Conservation (phyloP, 768 basidiomycete genomes). For the Serendipita indica region DNA sequence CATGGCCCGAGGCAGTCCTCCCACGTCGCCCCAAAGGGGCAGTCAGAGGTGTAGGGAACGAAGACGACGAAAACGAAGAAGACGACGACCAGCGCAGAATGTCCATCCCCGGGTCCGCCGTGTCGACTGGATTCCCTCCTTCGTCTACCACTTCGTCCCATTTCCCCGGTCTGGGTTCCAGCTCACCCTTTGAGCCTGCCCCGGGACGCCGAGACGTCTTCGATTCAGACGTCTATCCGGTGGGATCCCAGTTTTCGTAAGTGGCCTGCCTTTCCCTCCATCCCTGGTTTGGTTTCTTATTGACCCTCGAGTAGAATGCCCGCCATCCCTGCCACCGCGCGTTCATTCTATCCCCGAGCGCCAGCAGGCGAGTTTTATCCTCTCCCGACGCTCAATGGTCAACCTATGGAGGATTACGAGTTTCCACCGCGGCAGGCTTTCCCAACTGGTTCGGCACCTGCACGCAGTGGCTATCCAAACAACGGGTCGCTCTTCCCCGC, state of each 20-base stretch:
- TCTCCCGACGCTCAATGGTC: neutral
- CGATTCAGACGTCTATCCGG: constrained; percentile 2
- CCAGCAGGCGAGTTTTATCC: constrained; percentile 3
- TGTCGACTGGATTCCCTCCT: constrained; percentile 1
- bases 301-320: neutral
- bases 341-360: neutral
- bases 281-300: neutral
- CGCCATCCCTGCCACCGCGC: neutral
- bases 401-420: constrained; percentile 5
- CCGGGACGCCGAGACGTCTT: neutral
- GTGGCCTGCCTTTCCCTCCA: neutral
- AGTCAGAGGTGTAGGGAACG: constrained; percentile 10
- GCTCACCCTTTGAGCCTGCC: constrained; percentile 5
- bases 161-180: constrained; percentile 2
- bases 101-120: constrained; percentile 7
- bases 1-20: constrained; percentile 51
- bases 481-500: neutral
- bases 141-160: constrained; percentile 6
- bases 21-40: constrained; percentile 8
- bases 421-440: constrained; percentile 4
- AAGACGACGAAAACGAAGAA: constrained; percentile 1
- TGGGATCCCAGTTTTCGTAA: constrained; percentile 7
- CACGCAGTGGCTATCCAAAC: too few relatives aligned
- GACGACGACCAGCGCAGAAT: neutral
- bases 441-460: neutral